These are phyloP conservation scores for Ophiocordyceps polyrhachis-furcata DNA, from an alignment of 2,329 filamentous ascomycete species.

Conservation along the genomic window DNA sequence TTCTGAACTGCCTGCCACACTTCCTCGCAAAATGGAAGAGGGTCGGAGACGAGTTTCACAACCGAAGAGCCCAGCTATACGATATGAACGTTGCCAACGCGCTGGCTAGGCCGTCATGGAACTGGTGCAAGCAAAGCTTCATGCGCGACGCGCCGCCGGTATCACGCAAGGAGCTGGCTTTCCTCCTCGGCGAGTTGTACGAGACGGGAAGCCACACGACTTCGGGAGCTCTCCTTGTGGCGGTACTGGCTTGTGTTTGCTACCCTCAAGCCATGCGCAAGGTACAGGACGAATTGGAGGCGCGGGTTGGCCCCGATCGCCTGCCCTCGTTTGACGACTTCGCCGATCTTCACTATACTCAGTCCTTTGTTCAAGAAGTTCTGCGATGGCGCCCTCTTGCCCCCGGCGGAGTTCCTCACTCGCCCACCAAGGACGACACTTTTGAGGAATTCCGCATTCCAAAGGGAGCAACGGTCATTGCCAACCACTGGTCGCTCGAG, in stretches of 20 bases:
- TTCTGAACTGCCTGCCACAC: slow-evolving; percentile 20
- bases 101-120: neutral
- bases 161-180: slow-evolving; percentile 19
- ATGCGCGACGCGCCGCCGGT: neutral
- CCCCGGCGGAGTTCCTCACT: slow-evolving; percentile 25
- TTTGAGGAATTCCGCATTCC: slow-evolving; percentile 32
- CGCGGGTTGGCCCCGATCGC: slow-evolving; percentile 26
- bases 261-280: slow-evolving; percentile 1
- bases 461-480: slow-evolving; percentile 4
- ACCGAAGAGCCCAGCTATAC: slow-evolving; percentile 12
- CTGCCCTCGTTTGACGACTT: slow-evolving; percentile 29
- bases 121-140: slow-evolving; percentile 2
- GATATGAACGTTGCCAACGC: neutral
- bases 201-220: slow-evolving; percentile 24
- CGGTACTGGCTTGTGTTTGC: slow-evolving; percentile 1
- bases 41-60: slow-evolving; percentile 12
- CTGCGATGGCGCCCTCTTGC: slow-evolving; percentile 34
- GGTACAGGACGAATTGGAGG: slow-evolving; percentile 33
- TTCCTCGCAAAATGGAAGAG: slow-evolving; percentile 17
- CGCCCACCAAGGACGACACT: slow-evolving; percentile 24
- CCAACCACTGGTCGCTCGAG: slow-evolving; percentile 1
- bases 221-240: slow-evolving; percentile 16
- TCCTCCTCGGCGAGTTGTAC: slow-evolving; percentile 27
- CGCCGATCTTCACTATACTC: slow-evolving; percentile 29
- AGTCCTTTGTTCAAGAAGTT: slow-evolving; percentile 34